Conservation (phyloP, 1,284 basidiomycete species). For the Pseudozyma sp. region DNA sequence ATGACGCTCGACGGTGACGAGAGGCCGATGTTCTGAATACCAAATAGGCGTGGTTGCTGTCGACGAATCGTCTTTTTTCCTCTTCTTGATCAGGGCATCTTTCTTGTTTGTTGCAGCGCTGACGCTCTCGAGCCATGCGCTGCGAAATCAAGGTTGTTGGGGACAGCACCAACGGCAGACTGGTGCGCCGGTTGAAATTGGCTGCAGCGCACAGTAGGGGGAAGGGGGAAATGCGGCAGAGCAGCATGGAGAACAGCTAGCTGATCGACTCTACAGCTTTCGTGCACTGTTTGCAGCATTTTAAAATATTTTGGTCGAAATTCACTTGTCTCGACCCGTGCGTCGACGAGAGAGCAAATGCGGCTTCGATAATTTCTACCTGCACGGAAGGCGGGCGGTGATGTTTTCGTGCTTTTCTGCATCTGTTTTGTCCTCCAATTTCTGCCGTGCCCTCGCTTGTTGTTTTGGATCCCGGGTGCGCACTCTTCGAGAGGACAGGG, state of each 20-base stretch:
- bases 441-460: slow-evolving; percentile 10
- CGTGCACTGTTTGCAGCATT: not conserved
- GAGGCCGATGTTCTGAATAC: no score
- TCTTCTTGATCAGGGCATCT: no score
- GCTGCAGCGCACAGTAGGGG: not conserved
- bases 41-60: no score
- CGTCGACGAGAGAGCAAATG: not conserved
- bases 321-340: not conserved
- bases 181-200: not conserved
- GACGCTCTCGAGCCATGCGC: slow-evolving; percentile 2
- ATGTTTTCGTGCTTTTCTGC: not conserved
- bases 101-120: not conserved
- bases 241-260: not conserved
- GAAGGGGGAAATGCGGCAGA: no score
- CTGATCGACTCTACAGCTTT: not conserved
- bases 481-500: not conserved
- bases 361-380: not conserved
- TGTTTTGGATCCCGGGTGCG: slow-evolving; percentile 10
- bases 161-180: not conserved
- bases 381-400: not conserved
- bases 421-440: not conserved
- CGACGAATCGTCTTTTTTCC: no score
- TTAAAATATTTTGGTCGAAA: not conserved
- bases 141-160: not conserved
- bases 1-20: no score